phyloP scores from a whole-genome alignment of 352 stramenopile genomes.

The Elongisporangium undulatum region DNA sequence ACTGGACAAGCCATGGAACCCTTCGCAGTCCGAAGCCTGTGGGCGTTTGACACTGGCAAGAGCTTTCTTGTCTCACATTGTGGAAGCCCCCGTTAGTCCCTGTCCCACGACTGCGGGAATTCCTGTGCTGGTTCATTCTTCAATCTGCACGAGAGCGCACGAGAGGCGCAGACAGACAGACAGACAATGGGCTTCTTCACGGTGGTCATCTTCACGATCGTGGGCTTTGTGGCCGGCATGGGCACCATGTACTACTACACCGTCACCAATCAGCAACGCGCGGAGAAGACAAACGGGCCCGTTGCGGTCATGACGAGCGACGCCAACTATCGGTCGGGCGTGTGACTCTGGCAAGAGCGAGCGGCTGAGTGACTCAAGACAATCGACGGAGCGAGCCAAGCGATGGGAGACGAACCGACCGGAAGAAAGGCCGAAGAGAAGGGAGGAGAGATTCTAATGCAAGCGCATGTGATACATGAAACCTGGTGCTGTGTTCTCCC shows the following conservation, averaged over 20 bases:
- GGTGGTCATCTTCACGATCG: conserved; percentile 4
- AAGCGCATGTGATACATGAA: background rate
- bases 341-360: background rate
- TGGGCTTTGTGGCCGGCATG: conserved; percentile 6
- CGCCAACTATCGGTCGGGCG: background rate
- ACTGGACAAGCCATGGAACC: background rate
- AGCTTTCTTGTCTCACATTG: background rate
- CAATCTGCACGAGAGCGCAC: background rate
- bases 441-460: background rate
- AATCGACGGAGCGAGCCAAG: no score
- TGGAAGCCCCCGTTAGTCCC: background rate
- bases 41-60: background rate
- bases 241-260: conserved; percentile 7
- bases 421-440: no score
- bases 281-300: conserved; percentile 5
- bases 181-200: background rate
- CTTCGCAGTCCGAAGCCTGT: background rate
- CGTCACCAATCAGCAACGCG: background rate
- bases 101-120: background rate
- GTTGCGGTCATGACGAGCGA: background rate
- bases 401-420: no score
- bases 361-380: no score
- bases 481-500: background rate
- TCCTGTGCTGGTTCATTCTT: background rate
- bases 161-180: no score